phyloP scores from a whole-genome alignment of 805 yeast genomes.

The Hemisphaericaspora nanyangensis region DNA sequence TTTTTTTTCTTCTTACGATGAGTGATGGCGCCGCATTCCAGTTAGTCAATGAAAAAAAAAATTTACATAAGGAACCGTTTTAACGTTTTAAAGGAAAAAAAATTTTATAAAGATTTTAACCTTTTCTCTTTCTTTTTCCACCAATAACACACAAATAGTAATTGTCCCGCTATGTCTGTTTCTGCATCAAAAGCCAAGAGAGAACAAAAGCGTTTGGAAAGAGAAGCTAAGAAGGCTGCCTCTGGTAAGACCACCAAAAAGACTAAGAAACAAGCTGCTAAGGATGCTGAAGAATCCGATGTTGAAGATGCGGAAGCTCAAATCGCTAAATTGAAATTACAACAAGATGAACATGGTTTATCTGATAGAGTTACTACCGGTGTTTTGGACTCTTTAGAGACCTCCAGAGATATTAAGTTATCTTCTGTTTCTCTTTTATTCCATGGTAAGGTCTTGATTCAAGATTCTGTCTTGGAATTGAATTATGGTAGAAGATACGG shows the following conservation, averaged over 20 bases:
- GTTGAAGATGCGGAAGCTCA: slow-evolving; percentile 65
- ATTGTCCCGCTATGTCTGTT: slow-evolving; percentile 37
- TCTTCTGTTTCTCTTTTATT: slow-evolving; percentile 86
- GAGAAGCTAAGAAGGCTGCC: slow-evolving; percentile 43
- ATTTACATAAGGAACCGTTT: no score
- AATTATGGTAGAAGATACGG: slow-evolving; percentile 98
- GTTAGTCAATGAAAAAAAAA: no score
- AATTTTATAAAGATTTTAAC: not conserved
- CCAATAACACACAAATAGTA: not conserved
- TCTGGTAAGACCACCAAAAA: slow-evolving; percentile 75
- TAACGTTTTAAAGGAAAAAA: not conserved
- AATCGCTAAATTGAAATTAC: slow-evolving; percentile 83
- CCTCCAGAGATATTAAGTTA: slow-evolving; percentile 91
- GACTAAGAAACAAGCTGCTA: slow-evolving; percentile 53
- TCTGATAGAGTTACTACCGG: slow-evolving; percentile 98
- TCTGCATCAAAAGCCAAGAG: slow-evolving; percentile 97
- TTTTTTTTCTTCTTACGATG: no score
- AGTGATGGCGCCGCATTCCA: no score
- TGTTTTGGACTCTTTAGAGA: slow-evolving; percentile 81
- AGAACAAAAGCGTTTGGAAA: slow-evolving; percentile 86
- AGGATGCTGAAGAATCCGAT: slow-evolving; percentile 48
- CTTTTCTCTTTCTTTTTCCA: not conserved
- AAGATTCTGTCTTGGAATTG: slow-evolving; percentile 87
- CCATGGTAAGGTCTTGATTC: slow-evolving; percentile 96
- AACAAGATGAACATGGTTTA: slow-evolving; percentile 88